Evolutionary conservation across 116 monocot species (phyloP), one percentile per base, ranked within the genome.

Genomic region (Trichopus zeylanicus): DNA sequence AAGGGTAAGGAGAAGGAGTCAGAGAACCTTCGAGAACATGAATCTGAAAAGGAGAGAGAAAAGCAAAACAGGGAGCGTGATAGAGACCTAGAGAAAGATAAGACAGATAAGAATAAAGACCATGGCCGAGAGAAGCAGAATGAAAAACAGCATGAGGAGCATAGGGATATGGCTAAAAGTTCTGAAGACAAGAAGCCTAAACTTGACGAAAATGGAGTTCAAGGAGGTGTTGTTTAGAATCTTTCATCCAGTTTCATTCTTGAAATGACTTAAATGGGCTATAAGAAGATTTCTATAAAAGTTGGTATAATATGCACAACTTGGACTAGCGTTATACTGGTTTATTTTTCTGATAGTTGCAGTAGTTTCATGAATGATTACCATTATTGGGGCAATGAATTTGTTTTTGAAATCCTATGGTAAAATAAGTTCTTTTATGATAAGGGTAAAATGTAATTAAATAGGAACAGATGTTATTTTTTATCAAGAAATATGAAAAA

Each of bases 11-110:
- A 69, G 22, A 75, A 63, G 38, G 46, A 72, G n/a, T 23, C 12
- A 8, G 47, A 13, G 15, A 42, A 61, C 4, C 67, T 59, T 46
- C 59, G 54, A 39, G 67, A 71, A 24, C 18, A 19, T 52, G 77
- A 62, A 55, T 46, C 67, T 19, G 88, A 80, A 54, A 85, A 63
- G 57, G 93, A 82, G 60, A 78, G 61, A 59, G 88, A 81, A 48
- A 79, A 57, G 46, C 73, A 66, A 29, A 79, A 86, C 29, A 78
- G 63, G 68, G 82, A 86, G 31, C 78, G 48, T 66, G 76, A 82
- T 30, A 57, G 51, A 53, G 72, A 74, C 18, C 72, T 42, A 56
- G 79, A 82, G 51, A 71, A 55, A 46, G 67, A 53, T 13, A 83
- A 82, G 37, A 62, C 56, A 49, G 80, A 73, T 26, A 75, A 73